phyloP scores from a whole-genome alignment of 2,329 filamentous ascomycete genomes.

The Botryotinia narcissicola region DNA sequence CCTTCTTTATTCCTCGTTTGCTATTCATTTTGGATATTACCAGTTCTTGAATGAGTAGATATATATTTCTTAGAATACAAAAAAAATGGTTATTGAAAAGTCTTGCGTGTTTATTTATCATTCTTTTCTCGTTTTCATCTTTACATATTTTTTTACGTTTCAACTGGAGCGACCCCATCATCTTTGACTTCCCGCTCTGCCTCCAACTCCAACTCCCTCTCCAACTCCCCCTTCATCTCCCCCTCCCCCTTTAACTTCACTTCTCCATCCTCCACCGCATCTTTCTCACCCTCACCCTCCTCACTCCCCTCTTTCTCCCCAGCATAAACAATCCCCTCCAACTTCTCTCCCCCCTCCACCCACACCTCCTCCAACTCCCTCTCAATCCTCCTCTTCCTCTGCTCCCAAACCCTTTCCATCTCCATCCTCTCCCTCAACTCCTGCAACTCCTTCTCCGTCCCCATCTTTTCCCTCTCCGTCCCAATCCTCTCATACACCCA shows the following conservation, averaged over 20 bases:
- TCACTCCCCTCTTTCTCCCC: conserved; percentile 9
- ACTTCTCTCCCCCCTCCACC: conserved; percentile 36
- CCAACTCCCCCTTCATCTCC: neutral
- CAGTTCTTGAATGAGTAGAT: no score
- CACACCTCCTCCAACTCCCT: conserved; percentile 59
- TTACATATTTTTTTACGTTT: neutral
- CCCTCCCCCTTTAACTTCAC: neutral
- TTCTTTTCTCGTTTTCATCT: neutral
- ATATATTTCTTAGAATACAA: neutral
- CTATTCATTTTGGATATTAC: no score
- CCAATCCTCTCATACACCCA: conserved; percentile 96
- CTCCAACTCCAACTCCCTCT: no score
- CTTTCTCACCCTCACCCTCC: no score
- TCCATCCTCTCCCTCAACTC: conserved; percentile 77
- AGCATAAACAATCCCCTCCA: conserved; percentile 25
- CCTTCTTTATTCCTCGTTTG: no score
- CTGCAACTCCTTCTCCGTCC: conserved; percentile 85
- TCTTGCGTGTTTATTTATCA: neutral
- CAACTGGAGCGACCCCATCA: neutral
- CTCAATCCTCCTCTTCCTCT: conserved; percentile 76
- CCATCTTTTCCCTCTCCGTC: conserved; percentile 87
- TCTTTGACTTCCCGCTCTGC: neutral
- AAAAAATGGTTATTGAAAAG: neutral
- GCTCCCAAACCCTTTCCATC: conserved; percentile 82
- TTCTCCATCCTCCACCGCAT: neutral